Conservation (phyloP, 352 stramenopile species). For the Globisporangium nagaii region DNA sequence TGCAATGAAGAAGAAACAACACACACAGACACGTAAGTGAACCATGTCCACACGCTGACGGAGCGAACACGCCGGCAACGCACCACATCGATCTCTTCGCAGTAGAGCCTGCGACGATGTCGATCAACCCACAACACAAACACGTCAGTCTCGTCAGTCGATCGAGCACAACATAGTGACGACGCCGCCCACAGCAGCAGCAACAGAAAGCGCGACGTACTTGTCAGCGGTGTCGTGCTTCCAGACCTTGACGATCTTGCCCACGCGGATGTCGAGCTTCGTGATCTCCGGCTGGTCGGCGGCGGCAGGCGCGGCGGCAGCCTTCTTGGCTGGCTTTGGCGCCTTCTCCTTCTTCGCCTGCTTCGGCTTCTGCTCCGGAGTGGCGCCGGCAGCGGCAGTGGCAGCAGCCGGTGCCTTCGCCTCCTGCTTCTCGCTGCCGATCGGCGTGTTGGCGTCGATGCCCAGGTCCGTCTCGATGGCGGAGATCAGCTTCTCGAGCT, state of each 20-base stretch:
- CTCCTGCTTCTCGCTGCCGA: constrained; percentile 13
- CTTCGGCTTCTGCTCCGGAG: constrained; percentile 21
- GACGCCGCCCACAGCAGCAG: neutral
- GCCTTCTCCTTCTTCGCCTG: constrained; percentile 48
- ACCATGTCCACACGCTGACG: neutral
- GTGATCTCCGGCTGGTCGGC: constrained; percentile 82
- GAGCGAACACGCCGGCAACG: neutral
- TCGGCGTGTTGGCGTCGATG: constrained; percentile 59
- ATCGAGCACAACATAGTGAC: neutral
- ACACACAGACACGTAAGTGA: neutral
- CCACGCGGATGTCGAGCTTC: constrained; percentile 90
- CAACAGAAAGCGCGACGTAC: constrained; percentile 15
- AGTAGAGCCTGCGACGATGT: constrained; percentile 80
- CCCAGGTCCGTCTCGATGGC: constrained; percentile 70
- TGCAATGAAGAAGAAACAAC: neutral
- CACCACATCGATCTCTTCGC: constrained; percentile 89
- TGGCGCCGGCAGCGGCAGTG: no score
- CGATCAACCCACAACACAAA: neutral
- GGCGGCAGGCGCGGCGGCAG: constrained; percentile 15
- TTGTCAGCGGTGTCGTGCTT: constrained; percentile 90
- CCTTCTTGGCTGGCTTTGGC: constrained; percentile 39
- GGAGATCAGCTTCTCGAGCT: constrained; percentile 66
- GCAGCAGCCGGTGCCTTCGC: constrained; percentile 11
- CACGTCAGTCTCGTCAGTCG: neutral
- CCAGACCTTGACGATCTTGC: constrained; percentile 90